phyloP scores from a whole-genome alignment of 805 yeast genomes.

The Wickerhamiella musiphila region DNA sequence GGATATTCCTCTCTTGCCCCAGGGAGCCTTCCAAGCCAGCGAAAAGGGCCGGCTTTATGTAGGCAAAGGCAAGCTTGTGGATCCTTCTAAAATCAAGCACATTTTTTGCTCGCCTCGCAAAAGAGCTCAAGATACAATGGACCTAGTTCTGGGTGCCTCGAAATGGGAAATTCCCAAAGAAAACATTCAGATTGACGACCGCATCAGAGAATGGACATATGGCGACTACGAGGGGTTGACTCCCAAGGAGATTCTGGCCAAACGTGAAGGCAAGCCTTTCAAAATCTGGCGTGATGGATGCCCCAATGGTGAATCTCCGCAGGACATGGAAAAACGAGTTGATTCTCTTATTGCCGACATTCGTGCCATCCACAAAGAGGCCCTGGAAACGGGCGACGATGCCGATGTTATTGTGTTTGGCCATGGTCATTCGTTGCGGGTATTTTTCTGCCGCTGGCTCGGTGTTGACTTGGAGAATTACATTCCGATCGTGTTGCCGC shows the following conservation, averaged over 20 bases:
- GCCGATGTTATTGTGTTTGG: conserved; percentile 74
- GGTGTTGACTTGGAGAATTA: conserved; percentile 37
- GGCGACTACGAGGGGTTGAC: conserved; percentile 85
- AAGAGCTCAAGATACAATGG: conserved; percentile 62
- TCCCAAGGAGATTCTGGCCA: conserved; percentile 39
- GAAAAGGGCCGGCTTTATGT: conserved; percentile 58
- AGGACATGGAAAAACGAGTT: conserved; percentile 50
- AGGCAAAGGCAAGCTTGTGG: conserved; percentile 39
- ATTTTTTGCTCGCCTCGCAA: conserved; percentile 67
- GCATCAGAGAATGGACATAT: conserved; percentile 87
- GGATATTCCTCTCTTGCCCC: conserved; percentile 59
- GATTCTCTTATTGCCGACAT: conserved; percentile 54
- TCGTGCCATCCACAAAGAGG: conserved; percentile 27
- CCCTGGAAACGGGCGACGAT: conserved; percentile 23
- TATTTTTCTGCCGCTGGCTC: conserved; percentile 83
- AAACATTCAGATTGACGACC: conserved; percentile 26
- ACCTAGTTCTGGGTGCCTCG: conserved; percentile 38
- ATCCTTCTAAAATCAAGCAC: conserved; percentile 43
- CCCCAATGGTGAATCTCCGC: conserved; percentile 66
- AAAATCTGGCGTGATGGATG: conserved; percentile 91
- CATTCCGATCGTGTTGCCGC: conserved; percentile 75
- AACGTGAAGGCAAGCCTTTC: conserved; percentile 15
- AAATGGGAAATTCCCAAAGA: conserved; percentile 19
- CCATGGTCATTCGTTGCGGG: conserved; percentile 85
- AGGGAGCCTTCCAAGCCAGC: conserved; percentile 61